Evolutionary conservation across 2,329 filamentous ascomycete genomes (phyloP).

Genomic region (Lasiodiplodia sp.): DNA sequence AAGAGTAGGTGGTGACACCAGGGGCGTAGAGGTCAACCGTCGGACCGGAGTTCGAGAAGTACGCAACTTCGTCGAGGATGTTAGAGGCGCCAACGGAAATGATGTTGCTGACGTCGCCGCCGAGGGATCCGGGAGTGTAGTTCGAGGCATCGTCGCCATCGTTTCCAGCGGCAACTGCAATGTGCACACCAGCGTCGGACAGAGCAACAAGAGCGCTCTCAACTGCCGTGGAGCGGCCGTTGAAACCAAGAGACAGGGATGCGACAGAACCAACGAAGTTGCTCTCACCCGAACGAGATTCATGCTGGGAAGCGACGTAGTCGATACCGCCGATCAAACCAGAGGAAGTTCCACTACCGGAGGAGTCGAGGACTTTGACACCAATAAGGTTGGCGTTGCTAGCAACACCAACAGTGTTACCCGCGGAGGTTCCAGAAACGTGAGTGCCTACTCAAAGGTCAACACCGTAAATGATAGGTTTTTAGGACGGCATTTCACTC

Average conservation of each 20-base stretch:
- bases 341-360: conserved; percentile 42
- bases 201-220: conserved; percentile 26
- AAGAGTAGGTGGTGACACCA: conserved; percentile 48
- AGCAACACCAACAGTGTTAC: conserved; percentile 43
- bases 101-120: conserved; percentile 42
- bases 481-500: conserved; percentile 38
- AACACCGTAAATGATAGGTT: not conserved
- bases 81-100: conserved; percentile 50
- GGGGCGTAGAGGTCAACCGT: conserved; percentile 48
- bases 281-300: conserved; percentile 43
- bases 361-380: conserved; percentile 46
- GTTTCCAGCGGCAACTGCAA: conserved; percentile 46
- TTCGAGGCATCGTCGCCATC: conserved; percentile 37
- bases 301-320: conserved; percentile 45
- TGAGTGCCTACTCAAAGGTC: conserved; percentile 41
- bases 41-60: conserved; percentile 47
- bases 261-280: conserved; percentile 42
- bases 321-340: conserved; percentile 48
- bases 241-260: conserved; percentile 49
- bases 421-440: conserved; percentile 44
- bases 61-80: conserved; percentile 39
- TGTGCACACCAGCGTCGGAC: conserved; percentile 22
- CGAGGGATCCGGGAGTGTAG: conserved; percentile 41
- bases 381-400: conserved; percentile 46
- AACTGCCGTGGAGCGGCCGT: conserved; percentile 34